Evolutionary conservation across 768 basidiomycete genomes (phyloP).

Genomic region (Tulasnella sp.): DNA sequence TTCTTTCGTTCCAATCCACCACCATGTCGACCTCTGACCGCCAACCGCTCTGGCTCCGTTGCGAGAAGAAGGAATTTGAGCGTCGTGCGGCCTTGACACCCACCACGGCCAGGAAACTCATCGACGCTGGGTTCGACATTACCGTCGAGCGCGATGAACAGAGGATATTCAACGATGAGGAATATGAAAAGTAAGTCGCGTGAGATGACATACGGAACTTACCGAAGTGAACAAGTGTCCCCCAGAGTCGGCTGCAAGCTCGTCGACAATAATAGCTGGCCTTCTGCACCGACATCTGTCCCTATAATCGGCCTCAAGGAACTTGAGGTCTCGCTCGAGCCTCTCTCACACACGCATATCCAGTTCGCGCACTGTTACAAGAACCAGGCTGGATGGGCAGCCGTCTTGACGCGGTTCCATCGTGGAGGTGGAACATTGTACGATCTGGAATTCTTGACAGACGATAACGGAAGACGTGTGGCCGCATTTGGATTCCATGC

Average conservation of each 20-base stretch:
- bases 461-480: conserved; percentile 72
- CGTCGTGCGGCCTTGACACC: conserved; percentile 87
- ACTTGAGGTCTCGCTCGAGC: conserved; percentile 67
- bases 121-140: conserved; percentile 83
- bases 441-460: conserved; percentile 90
- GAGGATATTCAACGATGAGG: conserved; percentile 84
- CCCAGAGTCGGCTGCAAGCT: conserved; percentile 80
- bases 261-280: conserved; percentile 82
- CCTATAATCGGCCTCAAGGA: conserved; percentile 96
- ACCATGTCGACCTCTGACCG: conserved; percentile 11
- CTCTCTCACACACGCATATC: conserved; percentile 88
- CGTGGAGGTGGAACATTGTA: conserved; percentile 76
- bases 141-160: conserved; percentile 87
- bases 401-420: conserved; percentile 74
- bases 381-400: conserved; percentile 82
- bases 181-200: conserved; percentile 74
- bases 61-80: conserved; percentile 94
- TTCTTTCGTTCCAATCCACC: too few species aligned
- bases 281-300: conserved; percentile 53
- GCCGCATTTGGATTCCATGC: conserved; percentile 98
- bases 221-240: too few species aligned
- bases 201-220: too few species aligned
- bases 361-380: conserved; percentile 99
- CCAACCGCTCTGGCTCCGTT: conserved; percentile 75
- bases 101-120: conserved; percentile 72